phyloP scores from a whole-genome alignment of 179 eudicot genomes.

The Carnegiea gigantea region DNA sequence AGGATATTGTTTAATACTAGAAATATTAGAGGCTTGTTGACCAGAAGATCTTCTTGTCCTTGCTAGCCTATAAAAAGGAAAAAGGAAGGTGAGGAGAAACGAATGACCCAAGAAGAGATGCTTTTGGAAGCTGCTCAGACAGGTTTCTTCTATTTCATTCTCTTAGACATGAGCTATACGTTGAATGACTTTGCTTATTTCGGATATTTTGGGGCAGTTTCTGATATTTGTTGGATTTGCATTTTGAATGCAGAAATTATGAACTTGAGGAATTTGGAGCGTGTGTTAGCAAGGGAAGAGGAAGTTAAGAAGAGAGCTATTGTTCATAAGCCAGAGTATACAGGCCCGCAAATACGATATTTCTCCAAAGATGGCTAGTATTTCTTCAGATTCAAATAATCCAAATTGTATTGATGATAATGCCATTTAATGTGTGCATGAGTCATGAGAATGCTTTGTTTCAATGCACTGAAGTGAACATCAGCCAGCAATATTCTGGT shows the following conservation, averaged over 20 bases:
- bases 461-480: neutral
- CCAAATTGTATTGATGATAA: neutral
- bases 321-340: constrained; percentile 78
- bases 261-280: constrained; percentile 92
- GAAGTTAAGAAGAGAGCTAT: constrained; percentile 98
- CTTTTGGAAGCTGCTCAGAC: constrained; percentile 99
- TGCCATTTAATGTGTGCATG: neutral
- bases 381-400: constrained; percentile 9
- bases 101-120: constrained; percentile 98
- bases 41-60: constrained; percentile 4
- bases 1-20: too few relatives aligned
- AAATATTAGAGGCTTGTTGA: neutral
- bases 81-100: constrained; percentile 96
- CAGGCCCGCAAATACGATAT: constrained; percentile 87
- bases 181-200: neutral
- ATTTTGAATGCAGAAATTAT: constrained; percentile 62
- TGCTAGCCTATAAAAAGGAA: constrained; percentile 83
- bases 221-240: constrained; percentile 4
- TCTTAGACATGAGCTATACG: neutral
- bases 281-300: constrained; percentile 96
- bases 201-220: neutral
- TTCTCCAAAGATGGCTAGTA: constrained; percentile 73
- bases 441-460: neutral
- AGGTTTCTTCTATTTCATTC: constrained; percentile 43
- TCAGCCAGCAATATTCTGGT: neutral